Evolutionary conservation across 495 filamentous ascomycete species (phyloP).

Genomic region (Xylaria cubensis): DNA sequence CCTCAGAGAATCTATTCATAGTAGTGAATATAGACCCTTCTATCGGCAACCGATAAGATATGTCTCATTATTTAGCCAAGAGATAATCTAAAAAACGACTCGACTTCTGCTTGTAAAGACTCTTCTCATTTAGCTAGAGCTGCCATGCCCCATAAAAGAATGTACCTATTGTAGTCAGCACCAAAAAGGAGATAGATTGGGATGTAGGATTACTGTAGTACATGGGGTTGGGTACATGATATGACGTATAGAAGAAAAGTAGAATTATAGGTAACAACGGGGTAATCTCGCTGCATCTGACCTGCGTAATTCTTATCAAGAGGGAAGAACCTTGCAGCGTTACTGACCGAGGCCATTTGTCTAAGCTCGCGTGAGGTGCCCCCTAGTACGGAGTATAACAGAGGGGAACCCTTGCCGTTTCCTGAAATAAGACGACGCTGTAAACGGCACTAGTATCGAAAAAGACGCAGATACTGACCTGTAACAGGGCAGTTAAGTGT

Average conservation of each 20-base stretch:
- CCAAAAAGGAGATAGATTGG: background rate
- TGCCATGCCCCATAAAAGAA: background rate
- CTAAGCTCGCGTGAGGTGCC: background rate
- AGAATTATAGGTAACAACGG: slow-evolving; percentile 9
- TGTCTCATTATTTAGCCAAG: background rate
- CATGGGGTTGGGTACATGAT: slow-evolving; percentile 1
- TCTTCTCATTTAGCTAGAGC: background rate
- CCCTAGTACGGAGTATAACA: background rate
- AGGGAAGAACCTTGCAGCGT: slow-evolving; percentile 2
- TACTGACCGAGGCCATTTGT: background rate
- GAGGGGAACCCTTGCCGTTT: background rate
- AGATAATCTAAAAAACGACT: background rate
- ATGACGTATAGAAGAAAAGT: slow-evolving; percentile 12
- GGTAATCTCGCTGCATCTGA: background rate
- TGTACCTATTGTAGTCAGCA: slow-evolving; percentile 16
- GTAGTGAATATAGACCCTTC: background rate
- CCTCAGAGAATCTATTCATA: background rate
- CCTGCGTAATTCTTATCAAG: background rate
- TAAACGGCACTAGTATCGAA: slow-evolving; percentile 10
- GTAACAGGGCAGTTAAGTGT: background rate
- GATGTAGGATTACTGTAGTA: background rate
- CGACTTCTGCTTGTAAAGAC: background rate
- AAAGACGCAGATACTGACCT: slow-evolving; percentile 20
- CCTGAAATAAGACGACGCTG: background rate
- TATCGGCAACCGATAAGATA: background rate